Evolutionary conservation across 306 rosid species (phyloP).

Genomic region (Vigna hirtella): DNA sequence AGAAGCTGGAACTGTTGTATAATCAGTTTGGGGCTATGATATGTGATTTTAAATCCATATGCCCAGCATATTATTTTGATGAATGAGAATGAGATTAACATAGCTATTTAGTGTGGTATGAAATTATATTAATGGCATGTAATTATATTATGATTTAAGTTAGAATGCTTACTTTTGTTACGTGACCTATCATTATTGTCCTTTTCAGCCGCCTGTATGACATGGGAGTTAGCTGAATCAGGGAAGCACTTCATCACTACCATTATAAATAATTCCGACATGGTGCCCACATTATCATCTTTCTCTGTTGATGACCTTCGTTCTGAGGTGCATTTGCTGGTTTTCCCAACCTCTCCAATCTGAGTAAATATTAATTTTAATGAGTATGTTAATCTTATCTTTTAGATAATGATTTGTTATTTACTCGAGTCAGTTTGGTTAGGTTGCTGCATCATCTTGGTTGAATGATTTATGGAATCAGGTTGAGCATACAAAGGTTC

Average conservation of each 20-base stretch:
- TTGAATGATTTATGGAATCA: slow-evolving; percentile 90
- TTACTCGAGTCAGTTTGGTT: slow-evolving; percentile 38
- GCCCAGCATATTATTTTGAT: background rate
- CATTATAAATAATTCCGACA: slow-evolving; percentile 85
- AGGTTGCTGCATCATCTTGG: slow-evolving; percentile 98
- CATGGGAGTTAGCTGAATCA: slow-evolving; percentile 98
- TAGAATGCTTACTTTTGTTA: background rate
- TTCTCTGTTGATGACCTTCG: slow-evolving; percentile 90
- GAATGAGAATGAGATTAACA: background rate
- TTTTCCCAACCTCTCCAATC: slow-evolving; percentile 16
- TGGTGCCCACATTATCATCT: slow-evolving; percentile 93
- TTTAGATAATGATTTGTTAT: slow-evolving; percentile 1
- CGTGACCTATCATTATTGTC: slow-evolving; percentile 41
- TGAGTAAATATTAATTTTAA: slow-evolving; percentile 11
- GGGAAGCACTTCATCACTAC: slow-evolving; percentile 92
- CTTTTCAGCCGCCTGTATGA: slow-evolving; percentile 95
- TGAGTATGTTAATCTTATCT: background rate
- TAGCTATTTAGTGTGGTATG: background rate
- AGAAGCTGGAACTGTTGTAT: background rate
- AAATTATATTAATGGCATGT: slow-evolving; percentile 8
- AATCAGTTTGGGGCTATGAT: background rate
- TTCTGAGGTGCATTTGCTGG: slow-evolving; percentile 68
- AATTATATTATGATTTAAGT: background rate
- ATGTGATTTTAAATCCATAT: slow-evolving; percentile 21
- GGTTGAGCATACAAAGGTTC: slow-evolving; percentile 80